Conservation (phyloP, 768 basidiomycete species). For the Kwoniella bestiolae region DNA sequence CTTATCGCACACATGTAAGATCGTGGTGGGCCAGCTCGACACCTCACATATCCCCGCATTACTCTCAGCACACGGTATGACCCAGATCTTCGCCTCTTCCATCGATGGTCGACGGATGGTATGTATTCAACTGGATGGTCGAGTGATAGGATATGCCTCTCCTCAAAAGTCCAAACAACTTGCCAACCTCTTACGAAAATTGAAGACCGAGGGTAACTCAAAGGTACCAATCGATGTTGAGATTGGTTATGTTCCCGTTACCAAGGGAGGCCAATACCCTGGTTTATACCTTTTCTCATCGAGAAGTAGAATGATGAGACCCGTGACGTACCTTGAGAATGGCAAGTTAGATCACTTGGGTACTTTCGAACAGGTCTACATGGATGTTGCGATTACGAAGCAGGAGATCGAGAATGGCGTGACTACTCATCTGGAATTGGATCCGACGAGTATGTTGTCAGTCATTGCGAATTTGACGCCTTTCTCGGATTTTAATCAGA, state of each 20-base stretch:
- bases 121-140: constrained; percentile 92
- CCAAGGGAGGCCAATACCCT: constrained; percentile 93
- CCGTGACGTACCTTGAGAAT: constrained; percentile 87
- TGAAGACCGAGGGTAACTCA: constrained; percentile 88
- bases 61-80: constrained; percentile 89
- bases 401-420: constrained; percentile 76
- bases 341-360: constrained; percentile 87
- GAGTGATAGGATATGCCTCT: constrained; percentile 90
- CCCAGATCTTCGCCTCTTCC: constrained; percentile 77
- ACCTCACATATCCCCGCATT: constrained; percentile 79
- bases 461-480: constrained; percentile 97
- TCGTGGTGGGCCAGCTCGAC: constrained; percentile 75
- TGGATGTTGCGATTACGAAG: constrained; percentile 92
- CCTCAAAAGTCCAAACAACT: constrained; percentile 74
- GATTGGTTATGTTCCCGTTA: constrained; percentile 85
- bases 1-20: constrained; percentile 87
- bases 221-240: constrained; percentile 90
- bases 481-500: constrained; percentile 99
- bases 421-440: constrained; percentile 89
- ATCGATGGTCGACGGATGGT: constrained; percentile 81
- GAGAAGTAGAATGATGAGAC: constrained; percentile 93
- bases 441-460: constrained; percentile 92
- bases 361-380: constrained; percentile 97
- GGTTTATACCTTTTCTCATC: constrained; percentile 90
- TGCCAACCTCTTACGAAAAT: constrained; percentile 81